Evolutionary conservation across 768 basidiomycete genomes (phyloP), one percentile per base, ranked within the genome.

Genomic region (Tephrocybe sp.): DNA sequence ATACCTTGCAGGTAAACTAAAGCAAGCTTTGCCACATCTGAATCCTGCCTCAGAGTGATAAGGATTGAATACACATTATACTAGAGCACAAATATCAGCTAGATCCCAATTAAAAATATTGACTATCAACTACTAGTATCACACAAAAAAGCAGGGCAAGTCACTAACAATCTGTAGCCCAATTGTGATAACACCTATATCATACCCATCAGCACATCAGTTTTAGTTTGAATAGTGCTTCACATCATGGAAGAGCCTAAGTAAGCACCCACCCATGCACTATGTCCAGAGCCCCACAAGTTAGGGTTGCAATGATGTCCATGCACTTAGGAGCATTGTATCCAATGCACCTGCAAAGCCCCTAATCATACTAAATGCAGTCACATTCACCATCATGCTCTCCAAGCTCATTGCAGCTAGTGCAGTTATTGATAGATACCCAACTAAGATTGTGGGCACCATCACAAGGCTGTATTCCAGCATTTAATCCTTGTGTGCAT

Each of bases 271-370:
- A 87, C 86, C 74, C 88, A 92, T 93, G 56, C 94, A 75, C 66
- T 94, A 91, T 5, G 88, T 69, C 93, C 93, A 96, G 6, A 96
- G 75, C 3, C 94, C 93, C 9, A 97, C 90, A 17, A 92, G 76
- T n/a, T 86, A 71, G 0, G 94, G 95, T 25, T 86, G 83, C 0
- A 83, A 62, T 1, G 92, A 93, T 0, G 97, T 95, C 92, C 89
- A 99, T 18, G 96, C 94, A 25, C 92, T 84, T 0, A 96, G 95
- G 12, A 98, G 82, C 60, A 99, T 79, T 0, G 95, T 94, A 68
- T 99, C 96, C 15, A 99, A 81, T 0, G 91, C 84, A 41, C 87
- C 89, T 11, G 82, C 74, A 43, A 95, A 81, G 12, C 93, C 92
- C 56, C 87, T 86, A 7, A 94, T 72, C 47, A 95, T 84, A 56